Percentiles rank a stretch among this genome's conserved stretches.
Conservation (phyloP, 1,284 basidiomycete species). For the Leucoagaricus sp. region DNA sequence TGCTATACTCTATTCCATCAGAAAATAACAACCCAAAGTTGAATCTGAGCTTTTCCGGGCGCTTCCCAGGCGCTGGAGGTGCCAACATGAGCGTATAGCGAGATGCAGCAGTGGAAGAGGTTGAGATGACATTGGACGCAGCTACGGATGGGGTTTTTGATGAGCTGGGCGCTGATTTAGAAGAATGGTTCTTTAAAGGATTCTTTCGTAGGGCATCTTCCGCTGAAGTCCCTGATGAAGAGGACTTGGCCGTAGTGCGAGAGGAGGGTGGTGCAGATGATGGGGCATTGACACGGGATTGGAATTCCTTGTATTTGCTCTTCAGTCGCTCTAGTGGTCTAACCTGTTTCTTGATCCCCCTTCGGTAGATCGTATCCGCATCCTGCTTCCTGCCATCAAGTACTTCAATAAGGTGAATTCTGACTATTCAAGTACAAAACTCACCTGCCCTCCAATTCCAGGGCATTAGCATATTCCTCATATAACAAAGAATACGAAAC, state of each 20-base stretch:
- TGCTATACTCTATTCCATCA: slow-evolving; percentile 67
- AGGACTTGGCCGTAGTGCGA: slow-evolving; percentile 29
- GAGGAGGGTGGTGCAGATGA: slow-evolving; percentile 22
- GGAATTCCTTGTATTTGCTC: slow-evolving; percentile 82
- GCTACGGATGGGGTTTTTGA: slow-evolving; percentile 30
- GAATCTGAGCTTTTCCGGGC: slow-evolving; percentile 69
- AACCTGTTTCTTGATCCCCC: slow-evolving; percentile 83
- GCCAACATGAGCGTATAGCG: slow-evolving; percentile 71
- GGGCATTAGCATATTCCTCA: slow-evolving; percentile 80
- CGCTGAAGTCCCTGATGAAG: slow-evolving; percentile 17
- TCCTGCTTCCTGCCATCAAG: slow-evolving; percentile 56
- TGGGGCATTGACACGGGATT: slow-evolving; percentile 42
- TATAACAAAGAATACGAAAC: slow-evolving; percentile 79
- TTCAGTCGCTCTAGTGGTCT: slow-evolving; percentile 87
- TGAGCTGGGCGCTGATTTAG: slow-evolving; percentile 14
- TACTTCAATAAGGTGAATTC: slow-evolving; percentile 4
- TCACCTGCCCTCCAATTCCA: slow-evolving; percentile 76
- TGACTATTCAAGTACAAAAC: slow-evolving; percentile 30
- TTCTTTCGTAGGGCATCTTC: slow-evolving; percentile 49
- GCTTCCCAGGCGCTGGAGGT: slow-evolving; percentile 64
- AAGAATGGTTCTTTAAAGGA: slow-evolving; percentile 48
- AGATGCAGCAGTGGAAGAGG: slow-evolving; percentile 40
- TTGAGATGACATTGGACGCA: slow-evolving; percentile 20
- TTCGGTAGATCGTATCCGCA: slow-evolving; percentile 82
- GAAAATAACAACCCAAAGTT: slow-evolving; percentile 69